phyloP scores from a whole-genome alignment of 2,329 filamentous ascomycete species.

The Aspergillus sp. region DNA sequence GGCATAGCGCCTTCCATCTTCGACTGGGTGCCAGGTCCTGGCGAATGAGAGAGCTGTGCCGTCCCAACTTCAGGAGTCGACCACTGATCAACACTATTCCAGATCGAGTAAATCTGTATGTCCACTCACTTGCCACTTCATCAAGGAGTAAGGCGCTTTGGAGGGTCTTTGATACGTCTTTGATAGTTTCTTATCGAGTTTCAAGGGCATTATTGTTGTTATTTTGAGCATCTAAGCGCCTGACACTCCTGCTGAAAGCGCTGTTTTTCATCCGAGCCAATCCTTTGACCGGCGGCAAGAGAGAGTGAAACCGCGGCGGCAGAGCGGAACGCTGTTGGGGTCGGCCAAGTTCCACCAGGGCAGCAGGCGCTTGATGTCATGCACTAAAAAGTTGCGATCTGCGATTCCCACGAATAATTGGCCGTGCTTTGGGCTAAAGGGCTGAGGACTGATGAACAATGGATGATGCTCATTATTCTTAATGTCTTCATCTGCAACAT shows the following conservation, averaged over 20 bases:
- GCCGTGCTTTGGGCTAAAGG: conserved; percentile 9
- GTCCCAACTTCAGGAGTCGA: neutral
- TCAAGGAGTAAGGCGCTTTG: neutral
- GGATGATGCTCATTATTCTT: conserved; percentile 7
- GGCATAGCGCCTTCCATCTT: neutral
- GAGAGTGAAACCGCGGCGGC: conserved; percentile 7
- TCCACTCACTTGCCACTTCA: neutral
- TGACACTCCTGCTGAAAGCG: neutral
- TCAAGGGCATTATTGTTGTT: neutral
- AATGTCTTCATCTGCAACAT: conserved; percentile 25
- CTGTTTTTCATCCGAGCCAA: conserved; percentile 4
- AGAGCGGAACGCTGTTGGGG: conserved; percentile 11
- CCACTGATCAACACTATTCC: conserved; percentile 2
- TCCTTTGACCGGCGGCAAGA: conserved; percentile 3
- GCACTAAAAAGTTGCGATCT: conserved; percentile 20
- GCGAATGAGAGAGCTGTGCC: conserved; percentile 1
- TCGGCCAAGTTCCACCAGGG: conserved; percentile 31
- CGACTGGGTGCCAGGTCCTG: neutral
- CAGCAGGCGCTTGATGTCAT: conserved; percentile 45
- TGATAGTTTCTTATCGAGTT: neutral
- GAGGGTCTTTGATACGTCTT: neutral
- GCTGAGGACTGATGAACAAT: conserved; percentile 15
- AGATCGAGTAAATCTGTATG: neutral
- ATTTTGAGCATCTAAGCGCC: conserved; percentile 15
- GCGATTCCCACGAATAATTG: conserved; percentile 34